phyloP scores from a whole-genome alignment of 768 basidiomycete species.

The Vishniacozyma victoriae region DNA sequence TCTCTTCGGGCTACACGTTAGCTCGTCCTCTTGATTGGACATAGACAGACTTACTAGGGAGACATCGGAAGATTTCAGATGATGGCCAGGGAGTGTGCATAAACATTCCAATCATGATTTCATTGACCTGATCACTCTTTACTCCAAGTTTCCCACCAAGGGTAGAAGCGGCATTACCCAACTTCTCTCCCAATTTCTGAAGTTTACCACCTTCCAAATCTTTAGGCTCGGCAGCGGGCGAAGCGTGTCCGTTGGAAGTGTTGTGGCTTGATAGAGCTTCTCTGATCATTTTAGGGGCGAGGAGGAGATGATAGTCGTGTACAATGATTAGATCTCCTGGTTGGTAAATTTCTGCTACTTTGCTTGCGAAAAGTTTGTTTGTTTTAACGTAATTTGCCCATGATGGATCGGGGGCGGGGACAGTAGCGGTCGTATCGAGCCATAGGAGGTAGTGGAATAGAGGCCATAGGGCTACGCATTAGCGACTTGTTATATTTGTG shows the following conservation, averaged over 20 bases:
- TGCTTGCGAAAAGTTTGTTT: slow-evolving; percentile 78
- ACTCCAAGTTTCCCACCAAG: slow-evolving; percentile 23
- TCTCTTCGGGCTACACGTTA: slow-evolving; percentile 78
- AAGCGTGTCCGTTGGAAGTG: slow-evolving; percentile 14
- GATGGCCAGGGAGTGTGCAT: slow-evolving; percentile 98
- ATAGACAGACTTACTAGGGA: slow-evolving; percentile 61
- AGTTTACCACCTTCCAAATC: slow-evolving; percentile 6
- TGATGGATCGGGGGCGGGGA: slow-evolving; percentile 66
- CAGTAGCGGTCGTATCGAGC: slow-evolving; percentile 82
- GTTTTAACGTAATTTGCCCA: slow-evolving; percentile 76
- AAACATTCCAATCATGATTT: slow-evolving; percentile 75
- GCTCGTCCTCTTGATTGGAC: too few relatives aligned
- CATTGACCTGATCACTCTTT: slow-evolving; percentile 52
- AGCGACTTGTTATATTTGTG: not conserved
- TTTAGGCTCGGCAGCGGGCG: slow-evolving; percentile 17
- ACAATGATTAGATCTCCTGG: slow-evolving; percentile 78
- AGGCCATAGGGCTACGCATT: slow-evolving; percentile 76
- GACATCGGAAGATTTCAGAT: slow-evolving; percentile 88
- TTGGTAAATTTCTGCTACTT: slow-evolving; percentile 69
- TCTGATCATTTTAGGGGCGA: slow-evolving; percentile 79
- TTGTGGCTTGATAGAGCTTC: slow-evolving; percentile 55
- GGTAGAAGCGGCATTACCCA: slow-evolving; percentile 33
- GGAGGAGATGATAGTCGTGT: slow-evolving; percentile 90
- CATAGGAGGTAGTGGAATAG: slow-evolving; percentile 97
- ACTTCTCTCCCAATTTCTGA: slow-evolving; percentile 19